phyloP scores from a whole-genome alignment of 352 stramenopile genomes.

The Globisporangium paroecandrum region DNA sequence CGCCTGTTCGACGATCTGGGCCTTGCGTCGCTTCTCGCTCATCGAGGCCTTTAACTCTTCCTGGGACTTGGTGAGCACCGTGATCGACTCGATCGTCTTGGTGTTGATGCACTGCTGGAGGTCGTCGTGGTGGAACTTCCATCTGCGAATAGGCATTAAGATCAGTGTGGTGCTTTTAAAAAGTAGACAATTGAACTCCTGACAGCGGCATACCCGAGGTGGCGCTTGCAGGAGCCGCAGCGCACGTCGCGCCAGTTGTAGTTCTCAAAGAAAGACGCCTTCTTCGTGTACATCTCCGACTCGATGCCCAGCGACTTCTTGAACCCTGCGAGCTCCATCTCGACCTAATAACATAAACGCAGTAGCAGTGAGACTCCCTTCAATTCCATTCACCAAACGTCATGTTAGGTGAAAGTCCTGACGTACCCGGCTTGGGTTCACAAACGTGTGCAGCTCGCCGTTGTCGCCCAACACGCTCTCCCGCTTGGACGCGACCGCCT shows the following conservation, averaged over 20 bases:
- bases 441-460: constrained; percentile 71
- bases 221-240: constrained; percentile 70
- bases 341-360: constrained; percentile 31
- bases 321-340: constrained; percentile 80
- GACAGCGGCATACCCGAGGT: constrained; percentile 47
- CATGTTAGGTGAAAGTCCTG: neutral
- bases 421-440: constrained; percentile 66
- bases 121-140: constrained; percentile 82
- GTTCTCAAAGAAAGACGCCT: constrained; percentile 74
- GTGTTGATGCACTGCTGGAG: constrained; percentile 67
- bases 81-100: constrained; percentile 49
- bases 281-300: constrained; percentile 61
- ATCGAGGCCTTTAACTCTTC: constrained; percentile 34
- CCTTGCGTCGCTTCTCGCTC: constrained; percentile 32
- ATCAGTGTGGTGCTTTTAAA: neutral
- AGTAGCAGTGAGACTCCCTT: neutral
- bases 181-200: neutral
- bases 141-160: constrained; percentile 9
- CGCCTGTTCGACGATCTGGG: constrained; percentile 45
- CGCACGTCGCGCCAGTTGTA: constrained; percentile 82
- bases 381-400: neutral
- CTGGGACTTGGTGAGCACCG: constrained; percentile 31
- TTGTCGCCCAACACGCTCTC: constrained; percentile 48
- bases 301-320: constrained; percentile 52
- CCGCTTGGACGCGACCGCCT: constrained; percentile 50